Percentiles rank a stretch among this genome's conserved stretches.
phyloP scores from a whole-genome alignment of 148 eudicot genomes.

The Euryodendron excelsum region DNA sequence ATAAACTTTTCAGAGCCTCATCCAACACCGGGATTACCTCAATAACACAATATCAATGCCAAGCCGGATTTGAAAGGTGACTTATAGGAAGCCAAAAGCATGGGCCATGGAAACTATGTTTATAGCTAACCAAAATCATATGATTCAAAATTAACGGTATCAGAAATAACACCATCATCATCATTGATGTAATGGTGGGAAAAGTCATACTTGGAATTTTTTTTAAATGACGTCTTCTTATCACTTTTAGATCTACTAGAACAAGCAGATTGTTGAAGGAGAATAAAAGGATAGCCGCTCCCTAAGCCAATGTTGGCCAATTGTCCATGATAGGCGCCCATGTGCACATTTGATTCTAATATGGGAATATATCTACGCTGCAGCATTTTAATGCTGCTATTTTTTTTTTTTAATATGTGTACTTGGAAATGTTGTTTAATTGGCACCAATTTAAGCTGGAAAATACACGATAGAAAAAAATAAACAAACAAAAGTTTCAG shows the following conservation, averaged over 20 bases:
- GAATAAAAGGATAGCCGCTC: too few relatives aligned
- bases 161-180: not conserved
- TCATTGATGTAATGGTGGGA: not conserved
- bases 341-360: not conserved
- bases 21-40: not conserved
- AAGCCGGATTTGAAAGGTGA: too few relatives aligned
- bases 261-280: too few relatives aligned
- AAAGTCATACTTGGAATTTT: too few relatives aligned
- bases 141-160: not conserved
- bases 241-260: not conserved
- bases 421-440: slow-evolving; percentile 2
- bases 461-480: not conserved
- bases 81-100: not conserved
- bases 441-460: not conserved
- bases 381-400: too few relatives aligned
- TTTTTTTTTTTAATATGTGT: not conserved
- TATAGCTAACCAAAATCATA: too few relatives aligned
- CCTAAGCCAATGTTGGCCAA: too few relatives aligned
- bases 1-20: not conserved
- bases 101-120: not conserved
- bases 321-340: too few relatives aligned
- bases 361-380: not conserved
- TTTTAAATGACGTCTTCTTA: not conserved
- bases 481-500: not conserved
- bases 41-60: not conserved